These are phyloP conservation scores for Eucalyptus brandiana DNA, from an alignment of 345 rosid species.

Conservation along the genomic window DNA sequence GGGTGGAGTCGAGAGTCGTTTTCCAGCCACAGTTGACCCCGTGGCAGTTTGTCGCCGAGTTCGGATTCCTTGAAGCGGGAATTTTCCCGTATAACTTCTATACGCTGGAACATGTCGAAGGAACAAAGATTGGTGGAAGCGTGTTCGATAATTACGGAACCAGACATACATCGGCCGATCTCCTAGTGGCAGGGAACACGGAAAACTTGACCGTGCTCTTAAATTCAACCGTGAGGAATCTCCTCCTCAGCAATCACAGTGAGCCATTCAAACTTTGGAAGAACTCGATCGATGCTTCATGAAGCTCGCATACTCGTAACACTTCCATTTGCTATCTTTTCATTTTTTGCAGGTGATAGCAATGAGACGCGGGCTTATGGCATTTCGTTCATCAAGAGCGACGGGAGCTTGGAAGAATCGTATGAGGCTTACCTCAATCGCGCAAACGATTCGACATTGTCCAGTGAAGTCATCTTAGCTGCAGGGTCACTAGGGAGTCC, in stretches of 20 bases:
- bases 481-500: conserved; percentile 82
- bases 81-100: conserved; percentile 54
- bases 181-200: conserved; percentile 37
- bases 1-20: conserved; percentile 70
- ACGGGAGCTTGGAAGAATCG: conserved; percentile 20
- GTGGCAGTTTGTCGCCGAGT: conserved; percentile 53
- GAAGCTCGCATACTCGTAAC: neutral
- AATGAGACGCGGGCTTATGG: conserved; percentile 33
- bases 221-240: conserved; percentile 43
- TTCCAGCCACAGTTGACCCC: conserved; percentile 43
- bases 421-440: conserved; percentile 39
- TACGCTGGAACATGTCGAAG: conserved; percentile 52
- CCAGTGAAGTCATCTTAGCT: conserved; percentile 57
- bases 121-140: conserved; percentile 72
- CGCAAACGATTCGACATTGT: conserved; percentile 5
- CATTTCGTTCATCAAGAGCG: conserved; percentile 44
- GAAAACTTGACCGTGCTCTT: conserved; percentile 36
- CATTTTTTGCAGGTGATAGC: conserved; percentile 12
- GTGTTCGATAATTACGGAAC: conserved; percentile 42
- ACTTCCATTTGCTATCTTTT: neutral
- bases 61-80: conserved; percentile 71
- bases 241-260: conserved; percentile 28
- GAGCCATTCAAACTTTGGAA: neutral
- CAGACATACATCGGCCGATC: conserved; percentile 70
- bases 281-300: neutral